A percentile compares a stretch with the other conserved stretches of the same genome.
These are phyloP conservation scores for Akebia trifoliata DNA, from an alignment of 164 flowering plant species.

Conservation along the genomic window DNA sequence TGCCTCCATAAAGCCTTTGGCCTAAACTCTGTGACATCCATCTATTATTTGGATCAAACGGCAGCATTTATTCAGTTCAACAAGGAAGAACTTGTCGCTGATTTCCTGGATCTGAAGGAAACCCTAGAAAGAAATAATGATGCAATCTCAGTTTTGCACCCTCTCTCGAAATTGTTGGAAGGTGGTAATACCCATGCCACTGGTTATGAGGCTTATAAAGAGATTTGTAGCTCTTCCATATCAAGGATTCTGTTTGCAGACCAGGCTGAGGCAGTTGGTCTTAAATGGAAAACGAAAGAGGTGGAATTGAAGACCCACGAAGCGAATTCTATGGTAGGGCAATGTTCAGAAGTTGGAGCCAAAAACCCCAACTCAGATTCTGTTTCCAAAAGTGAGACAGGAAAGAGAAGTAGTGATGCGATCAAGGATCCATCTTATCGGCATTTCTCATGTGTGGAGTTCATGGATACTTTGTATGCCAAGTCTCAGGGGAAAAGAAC, in stretches of 20 bases:
- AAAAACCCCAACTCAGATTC: conserved; percentile 2
- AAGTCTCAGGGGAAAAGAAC: conserved; percentile 13
- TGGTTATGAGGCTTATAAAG: conserved; percentile 60
- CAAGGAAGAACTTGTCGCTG: conserved; percentile 48
- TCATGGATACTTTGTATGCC: conserved; percentile 23
- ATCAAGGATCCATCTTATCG: conserved; percentile 3
- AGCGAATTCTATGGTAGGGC: not conserved
- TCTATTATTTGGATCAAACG: conserved; percentile 65
- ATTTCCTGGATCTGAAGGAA: conserved; percentile 60
- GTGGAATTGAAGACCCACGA: conserved; percentile 13
- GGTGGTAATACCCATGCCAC: conserved; percentile 64
- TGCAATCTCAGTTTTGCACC: conserved; percentile 67
- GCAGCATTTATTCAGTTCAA: conserved; percentile 78
- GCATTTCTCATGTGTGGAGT: conserved; percentile 16
- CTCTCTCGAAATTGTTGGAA: conserved; percentile 58
- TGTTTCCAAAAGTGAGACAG: conserved; percentile 3
- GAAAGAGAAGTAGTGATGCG: not conserved
- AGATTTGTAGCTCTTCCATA: conserved; percentile 63
- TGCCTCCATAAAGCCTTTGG: conserved; percentile 64
- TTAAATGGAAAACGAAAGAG: conserved; percentile 29
- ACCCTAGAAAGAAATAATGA: conserved; percentile 41
- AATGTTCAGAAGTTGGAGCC: conserved; percentile 7
- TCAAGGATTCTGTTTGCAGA: conserved; percentile 63
- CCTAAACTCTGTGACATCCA: conserved; percentile 36
- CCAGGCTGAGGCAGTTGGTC: conserved; percentile 65